Evolutionary conservation across 805 yeast genomes (phyloP).

Genomic region (Wickerhamomyces xylosicus): DNA sequence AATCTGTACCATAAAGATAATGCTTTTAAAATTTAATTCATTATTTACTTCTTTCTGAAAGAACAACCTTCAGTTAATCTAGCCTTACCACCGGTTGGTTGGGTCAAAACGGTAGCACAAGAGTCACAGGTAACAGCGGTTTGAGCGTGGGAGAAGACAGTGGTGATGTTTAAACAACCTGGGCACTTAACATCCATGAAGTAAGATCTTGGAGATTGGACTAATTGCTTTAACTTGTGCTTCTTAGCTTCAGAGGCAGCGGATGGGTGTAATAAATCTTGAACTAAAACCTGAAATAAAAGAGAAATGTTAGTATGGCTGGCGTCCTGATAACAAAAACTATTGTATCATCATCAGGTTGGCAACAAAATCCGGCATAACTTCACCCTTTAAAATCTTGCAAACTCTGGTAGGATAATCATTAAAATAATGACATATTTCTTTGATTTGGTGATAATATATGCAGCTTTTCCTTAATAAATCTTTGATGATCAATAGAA

Average conservation of each 20-base stretch:
- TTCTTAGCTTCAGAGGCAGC: constrained; percentile 93
- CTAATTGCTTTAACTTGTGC: constrained; percentile 96
- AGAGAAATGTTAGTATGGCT: constrained; percentile 15
- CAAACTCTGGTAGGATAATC: no score
- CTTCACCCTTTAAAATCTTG: no score
- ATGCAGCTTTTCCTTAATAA: no score
- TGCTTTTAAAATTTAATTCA: neutral
- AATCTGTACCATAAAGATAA: neutral
- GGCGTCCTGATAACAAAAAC: no score
- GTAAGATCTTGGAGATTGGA: constrained; percentile 96
- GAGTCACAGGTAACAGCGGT: constrained; percentile 99
- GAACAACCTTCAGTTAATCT: constrained; percentile 99
- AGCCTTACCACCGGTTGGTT: constrained; percentile 99
- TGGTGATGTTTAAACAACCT: constrained; percentile 98
- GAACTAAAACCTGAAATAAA: constrained; percentile 78
- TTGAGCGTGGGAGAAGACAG: constrained; percentile 99
- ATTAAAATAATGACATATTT: no score
- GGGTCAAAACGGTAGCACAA: constrained; percentile 95
- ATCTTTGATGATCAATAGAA: no score
- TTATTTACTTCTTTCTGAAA: constrained; percentile 90
- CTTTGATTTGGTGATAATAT: no score
- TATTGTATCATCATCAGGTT: no score
- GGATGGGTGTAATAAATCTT: constrained; percentile 97
- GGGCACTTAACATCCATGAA: constrained; percentile 99
- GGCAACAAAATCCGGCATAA: no score